These are phyloP conservation scores for Fusarium sp. DNA, from an alignment of 2,329 filamentous ascomycete genomes.

Conservation along the genomic window DNA sequence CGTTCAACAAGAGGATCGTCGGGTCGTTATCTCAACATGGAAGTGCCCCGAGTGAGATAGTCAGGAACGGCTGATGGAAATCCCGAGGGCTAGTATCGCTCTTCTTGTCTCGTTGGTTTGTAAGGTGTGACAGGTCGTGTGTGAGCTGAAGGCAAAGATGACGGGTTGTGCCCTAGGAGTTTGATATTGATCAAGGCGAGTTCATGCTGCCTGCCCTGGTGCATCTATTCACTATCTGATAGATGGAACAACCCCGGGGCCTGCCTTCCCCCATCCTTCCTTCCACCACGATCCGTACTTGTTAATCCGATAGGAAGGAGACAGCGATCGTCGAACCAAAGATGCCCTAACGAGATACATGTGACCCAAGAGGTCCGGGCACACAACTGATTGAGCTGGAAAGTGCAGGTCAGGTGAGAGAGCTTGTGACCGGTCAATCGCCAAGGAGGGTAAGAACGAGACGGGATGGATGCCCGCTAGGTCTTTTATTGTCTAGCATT, in stretches of 20 bases:
- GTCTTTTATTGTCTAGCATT: conserved; percentile 23
- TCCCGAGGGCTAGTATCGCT: conserved; percentile 25
- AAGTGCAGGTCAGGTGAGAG: conserved; percentile 35
- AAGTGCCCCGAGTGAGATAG: conserved; percentile 33
- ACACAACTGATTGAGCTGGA: conserved; percentile 15
- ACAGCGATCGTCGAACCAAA: conserved; percentile 8
- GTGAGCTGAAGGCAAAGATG: background rate
- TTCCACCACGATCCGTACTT: conserved; percentile 12
- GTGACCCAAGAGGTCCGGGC: conserved; percentile 26
- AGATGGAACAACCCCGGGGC: background rate
- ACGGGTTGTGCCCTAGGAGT: background rate
- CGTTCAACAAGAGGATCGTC: conserved; percentile 37
- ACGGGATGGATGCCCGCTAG: conserved; percentile 22
- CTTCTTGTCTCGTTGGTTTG: background rate
- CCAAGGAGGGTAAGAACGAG: conserved; percentile 27
- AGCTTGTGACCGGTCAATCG: conserved; percentile 32
- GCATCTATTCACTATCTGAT: background rate
- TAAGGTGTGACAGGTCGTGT: background rate
- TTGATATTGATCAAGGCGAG: background rate
- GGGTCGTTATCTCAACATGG: conserved; percentile 35
- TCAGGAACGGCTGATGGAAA: conserved; percentile 40
- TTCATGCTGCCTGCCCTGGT: background rate
- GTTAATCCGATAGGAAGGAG: background rate
- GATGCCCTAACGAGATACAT: conserved; percentile 23
- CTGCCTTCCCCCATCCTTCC: background rate